Evolutionary conservation across 176 grass and related monocot genomes (phyloP).

Genomic region (Guadua angustifolia): DNA sequence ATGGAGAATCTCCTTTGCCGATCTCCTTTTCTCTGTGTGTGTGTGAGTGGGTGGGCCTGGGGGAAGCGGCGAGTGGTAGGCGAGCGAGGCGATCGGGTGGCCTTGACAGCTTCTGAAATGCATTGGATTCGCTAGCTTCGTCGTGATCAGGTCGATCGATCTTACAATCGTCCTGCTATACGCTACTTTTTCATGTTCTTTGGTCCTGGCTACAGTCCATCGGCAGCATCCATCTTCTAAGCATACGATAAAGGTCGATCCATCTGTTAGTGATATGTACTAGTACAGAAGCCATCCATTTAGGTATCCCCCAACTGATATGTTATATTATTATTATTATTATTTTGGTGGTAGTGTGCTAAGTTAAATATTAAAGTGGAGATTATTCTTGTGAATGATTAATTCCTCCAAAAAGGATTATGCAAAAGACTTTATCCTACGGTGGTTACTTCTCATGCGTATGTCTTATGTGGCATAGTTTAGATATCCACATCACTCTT

Average conservation of each 20-base stretch:
- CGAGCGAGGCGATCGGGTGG: slow-evolving; percentile 21
- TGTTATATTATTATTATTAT: no score
- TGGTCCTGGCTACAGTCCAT: slow-evolving; percentile 22
- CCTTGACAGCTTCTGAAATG: neutral
- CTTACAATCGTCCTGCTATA: neutral
- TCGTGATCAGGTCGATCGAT: neutral
- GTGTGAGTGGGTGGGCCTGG: neutral
- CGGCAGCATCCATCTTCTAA: neutral
- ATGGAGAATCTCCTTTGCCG: slow-evolving; percentile 35
- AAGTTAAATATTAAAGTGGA: neutral
- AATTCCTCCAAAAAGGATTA: no score
- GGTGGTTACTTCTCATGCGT: no score
- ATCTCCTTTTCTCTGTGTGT: neutral
- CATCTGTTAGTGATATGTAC: neutral
- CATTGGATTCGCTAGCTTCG: slow-evolving; percentile 21
- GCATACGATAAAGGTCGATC: neutral
- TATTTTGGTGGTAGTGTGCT: neutral
- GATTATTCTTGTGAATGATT: no score
- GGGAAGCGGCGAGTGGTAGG: slow-evolving; percentile 60
- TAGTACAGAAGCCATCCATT: no score
- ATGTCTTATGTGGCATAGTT: no score
- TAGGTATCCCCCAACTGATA: no score
- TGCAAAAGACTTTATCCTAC: neutral
- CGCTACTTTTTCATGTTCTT: neutral
- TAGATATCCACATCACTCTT: no score